Base-by-base conservation (phyloP, 768 basidiomycete species). In the Clitopilus hobsonii region DNA sequence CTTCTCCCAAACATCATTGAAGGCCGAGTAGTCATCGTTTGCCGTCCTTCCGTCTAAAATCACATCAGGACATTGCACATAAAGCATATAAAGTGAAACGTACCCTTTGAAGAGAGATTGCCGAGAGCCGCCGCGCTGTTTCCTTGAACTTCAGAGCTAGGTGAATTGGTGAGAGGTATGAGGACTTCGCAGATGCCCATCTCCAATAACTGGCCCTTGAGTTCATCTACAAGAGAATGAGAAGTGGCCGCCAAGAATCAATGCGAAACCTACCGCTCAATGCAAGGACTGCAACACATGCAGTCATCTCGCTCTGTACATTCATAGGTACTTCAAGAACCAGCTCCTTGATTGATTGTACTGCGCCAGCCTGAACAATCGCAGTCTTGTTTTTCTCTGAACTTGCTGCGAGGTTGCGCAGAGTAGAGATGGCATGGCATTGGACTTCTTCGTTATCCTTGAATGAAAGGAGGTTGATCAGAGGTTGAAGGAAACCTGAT, bases 401-500 rank as follows among this genome's bases (percentile, higher is more conserved):
- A 65, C 91, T 94, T 3, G 97, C 97, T 1, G 97, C 97, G 14
- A 99, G 81, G 67, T 99, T 99, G 14, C 97, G 84, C 45, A 99
- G 77, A 0, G 97, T 99, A 11, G 94, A 96, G 60, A 99, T 99
- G 18, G 97, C 97, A 64, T 99, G 97, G 66, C 97, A 98, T 68
- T 99, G 97, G 22, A 99, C 94, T 71, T 99, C 97, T 74, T 99
- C 97, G 65, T 98, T 98, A 70, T 99, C 97, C 70, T 98, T 98
- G 77, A 98, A 98, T 1, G 95, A 92, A 20, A 99, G 77, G 27
- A 99, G 81, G 66, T 93, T 94, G 69, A 99, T 98, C 36, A 99
- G 76, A 0, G 97, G 97, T 64, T 93, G 89, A 58, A 98, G 74
- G 79, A 99, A 99, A 18, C 96, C 96, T 29, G 94, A 91, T 64